Percentiles rank a stretch among this genome's conserved stretches.
Evolutionary conservation across 345 rosid species (phyloP).

Genomic region (Linum lewisii): DNA sequence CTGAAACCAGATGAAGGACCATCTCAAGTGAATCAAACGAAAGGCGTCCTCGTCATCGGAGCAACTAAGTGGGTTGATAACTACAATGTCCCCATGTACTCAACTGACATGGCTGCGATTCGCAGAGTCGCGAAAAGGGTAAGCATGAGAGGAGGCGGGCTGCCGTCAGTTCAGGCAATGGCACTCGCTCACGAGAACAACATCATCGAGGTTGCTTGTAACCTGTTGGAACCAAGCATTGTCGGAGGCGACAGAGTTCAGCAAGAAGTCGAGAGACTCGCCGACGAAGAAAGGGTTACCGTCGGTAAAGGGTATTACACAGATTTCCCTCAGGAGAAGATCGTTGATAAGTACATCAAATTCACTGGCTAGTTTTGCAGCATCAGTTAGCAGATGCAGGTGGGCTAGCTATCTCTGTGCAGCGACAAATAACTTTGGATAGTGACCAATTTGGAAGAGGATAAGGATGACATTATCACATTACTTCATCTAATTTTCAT

Average conservation of each 20-base stretch:
- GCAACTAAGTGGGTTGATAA: conserved; percentile 76
- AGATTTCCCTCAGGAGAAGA: conserved; percentile 52
- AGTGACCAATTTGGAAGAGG: too few species aligned
- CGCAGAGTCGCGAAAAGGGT: conserved; percentile 50
- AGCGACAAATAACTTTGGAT: too few species aligned
- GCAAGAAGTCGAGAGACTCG: conserved; percentile 56
- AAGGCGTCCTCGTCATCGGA: conserved; percentile 66
- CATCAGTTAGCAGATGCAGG: too few species aligned
- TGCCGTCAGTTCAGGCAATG: conserved; percentile 83
- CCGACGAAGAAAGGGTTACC: conserved; percentile 40
- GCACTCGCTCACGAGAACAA: conserved; percentile 59
- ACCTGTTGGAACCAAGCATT: conserved; percentile 63
- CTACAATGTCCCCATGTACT: conserved; percentile 68
- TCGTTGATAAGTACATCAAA: conserved; percentile 40
- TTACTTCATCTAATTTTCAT: too few species aligned
- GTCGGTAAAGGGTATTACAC: conserved; percentile 81
- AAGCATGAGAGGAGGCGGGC: conserved; percentile 82
- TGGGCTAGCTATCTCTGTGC: too few species aligned
- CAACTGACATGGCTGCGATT: conserved; percentile 43
- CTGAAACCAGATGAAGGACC: conserved; percentile 71
- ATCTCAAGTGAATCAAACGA: conserved; percentile 33
- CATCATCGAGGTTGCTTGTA: conserved; percentile 77
- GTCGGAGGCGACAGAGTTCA: conserved; percentile 74
- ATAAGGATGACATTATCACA: too few species aligned
- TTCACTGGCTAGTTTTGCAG: not conserved